Percentiles rank a stretch among this genome's conserved stretches.
phyloP scores from a whole-genome alignment of 805 yeast genomes.

The Candida golubevii region DNA sequence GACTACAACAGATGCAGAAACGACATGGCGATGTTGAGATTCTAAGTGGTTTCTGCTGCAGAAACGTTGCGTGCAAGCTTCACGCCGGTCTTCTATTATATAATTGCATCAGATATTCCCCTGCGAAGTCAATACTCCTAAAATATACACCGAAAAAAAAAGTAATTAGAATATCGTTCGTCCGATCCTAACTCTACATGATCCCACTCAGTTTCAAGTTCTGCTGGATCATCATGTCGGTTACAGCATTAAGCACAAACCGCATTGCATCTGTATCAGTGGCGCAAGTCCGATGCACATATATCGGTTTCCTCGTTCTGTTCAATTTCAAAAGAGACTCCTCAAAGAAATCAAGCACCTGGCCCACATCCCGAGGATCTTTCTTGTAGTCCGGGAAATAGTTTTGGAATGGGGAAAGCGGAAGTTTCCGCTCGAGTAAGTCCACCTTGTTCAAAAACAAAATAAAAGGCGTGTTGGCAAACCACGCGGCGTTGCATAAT shows the following conservation, averaged over 20 bases:
- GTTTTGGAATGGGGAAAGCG: slow-evolving; percentile 57
- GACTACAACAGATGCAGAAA: slow-evolving; percentile 85
- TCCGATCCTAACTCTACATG: slow-evolving; percentile 30
- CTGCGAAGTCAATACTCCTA: slow-evolving; percentile 33
- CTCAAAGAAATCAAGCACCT: slow-evolving; percentile 70
- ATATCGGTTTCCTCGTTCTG: slow-evolving; percentile 67
- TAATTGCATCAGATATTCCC: slow-evolving; percentile 18
- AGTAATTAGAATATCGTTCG: not conserved
- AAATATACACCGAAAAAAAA: slow-evolving; percentile 4
- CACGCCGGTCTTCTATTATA: slow-evolving; percentile 13
- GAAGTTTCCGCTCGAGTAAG: slow-evolving; percentile 67
- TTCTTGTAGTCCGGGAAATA: slow-evolving; percentile 81
- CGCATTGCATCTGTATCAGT: slow-evolving; percentile 87
- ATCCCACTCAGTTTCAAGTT: slow-evolving; percentile 77
- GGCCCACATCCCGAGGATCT: slow-evolving; percentile 53
- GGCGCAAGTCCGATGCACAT: slow-evolving; percentile 92
- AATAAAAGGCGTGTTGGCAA: slow-evolving; percentile 79
- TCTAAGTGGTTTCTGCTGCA: slow-evolving; percentile 24
- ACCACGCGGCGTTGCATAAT: slow-evolving; percentile 82
- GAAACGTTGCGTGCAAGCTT: slow-evolving; percentile 5
- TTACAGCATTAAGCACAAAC: slow-evolving; percentile 86
- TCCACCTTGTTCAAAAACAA: slow-evolving; percentile 88
- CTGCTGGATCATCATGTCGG: slow-evolving; percentile 84
- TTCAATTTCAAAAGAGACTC: slow-evolving; percentile 60
- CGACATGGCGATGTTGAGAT: slow-evolving; percentile 86